These are phyloP conservation scores for Boletellus ananiceps DNA, from an alignment of 768 basidiomycete species.

Conservation along the genomic window DNA sequence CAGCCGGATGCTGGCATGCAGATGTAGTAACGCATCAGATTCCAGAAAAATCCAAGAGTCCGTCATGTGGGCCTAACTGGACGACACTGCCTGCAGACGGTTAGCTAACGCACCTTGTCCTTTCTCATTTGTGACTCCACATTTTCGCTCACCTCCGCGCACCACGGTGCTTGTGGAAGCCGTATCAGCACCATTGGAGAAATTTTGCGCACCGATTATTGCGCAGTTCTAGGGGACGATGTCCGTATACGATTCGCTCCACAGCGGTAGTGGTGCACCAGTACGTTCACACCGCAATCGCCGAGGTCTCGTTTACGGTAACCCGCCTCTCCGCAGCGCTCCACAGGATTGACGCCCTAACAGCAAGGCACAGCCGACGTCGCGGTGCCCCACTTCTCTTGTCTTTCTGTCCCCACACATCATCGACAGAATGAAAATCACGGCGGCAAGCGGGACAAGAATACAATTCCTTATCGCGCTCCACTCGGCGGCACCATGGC, in stretches of 20 bases:
- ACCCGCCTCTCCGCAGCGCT: slow-evolving; percentile 4
- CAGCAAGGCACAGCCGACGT: background rate
- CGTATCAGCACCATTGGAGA: background rate
- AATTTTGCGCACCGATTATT: background rate
- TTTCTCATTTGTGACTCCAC: background rate
- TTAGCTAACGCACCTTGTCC: background rate
- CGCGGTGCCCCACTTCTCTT: background rate
- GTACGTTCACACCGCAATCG: background rate
- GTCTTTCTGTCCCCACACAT: background rate
- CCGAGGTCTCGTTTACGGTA: slow-evolving; percentile 5
- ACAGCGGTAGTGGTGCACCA: background rate
- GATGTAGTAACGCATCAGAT: slow-evolving; percentile 10
- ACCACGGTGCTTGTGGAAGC: background rate
- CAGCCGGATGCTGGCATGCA: slow-evolving; percentile 6
- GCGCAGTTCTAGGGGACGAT: background rate
- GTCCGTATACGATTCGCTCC: background rate
- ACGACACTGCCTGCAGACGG: background rate
- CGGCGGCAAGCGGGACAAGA: background rate
- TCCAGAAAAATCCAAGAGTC: background rate
- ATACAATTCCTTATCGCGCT: background rate
- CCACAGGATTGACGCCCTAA: slow-evolving; percentile 16
- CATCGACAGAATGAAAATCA: slow-evolving; percentile 3
- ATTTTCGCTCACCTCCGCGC: background rate
- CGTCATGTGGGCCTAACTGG: background rate
- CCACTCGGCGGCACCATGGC: background rate